phyloP scores from a whole-genome alignment of 257 asterid genomes.

The Fraxinus anomala region DNA sequence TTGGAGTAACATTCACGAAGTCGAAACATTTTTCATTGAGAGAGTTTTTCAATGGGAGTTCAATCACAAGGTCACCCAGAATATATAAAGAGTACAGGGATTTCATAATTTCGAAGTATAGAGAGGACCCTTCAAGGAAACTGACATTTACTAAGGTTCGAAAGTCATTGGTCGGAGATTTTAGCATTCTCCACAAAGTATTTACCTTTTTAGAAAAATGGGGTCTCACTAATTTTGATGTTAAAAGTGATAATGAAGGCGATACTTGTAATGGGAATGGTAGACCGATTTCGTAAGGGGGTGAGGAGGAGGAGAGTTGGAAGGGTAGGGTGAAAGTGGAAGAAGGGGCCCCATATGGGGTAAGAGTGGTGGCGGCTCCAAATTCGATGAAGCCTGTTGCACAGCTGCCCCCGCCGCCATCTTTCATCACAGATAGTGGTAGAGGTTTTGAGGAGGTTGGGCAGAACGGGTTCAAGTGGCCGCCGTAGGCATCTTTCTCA shows the following conservation, averaged over 20 bases:
- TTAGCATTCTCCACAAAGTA: conserved; percentile 74
- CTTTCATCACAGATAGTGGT: conserved; percentile 41
- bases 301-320: conserved; percentile 52
- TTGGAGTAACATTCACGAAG: conserved; percentile 80
- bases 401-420: conserved; percentile 47
- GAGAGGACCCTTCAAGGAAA: conserved; percentile 68
- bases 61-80: conserved; percentile 74
- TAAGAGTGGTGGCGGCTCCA: conserved; percentile 85
- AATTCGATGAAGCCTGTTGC: conserved; percentile 68
- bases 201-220: conserved; percentile 85
- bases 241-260: conserved; percentile 6
- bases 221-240: conserved; percentile 81
- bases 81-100: conserved; percentile 87
- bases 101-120: conserved; percentile 72
- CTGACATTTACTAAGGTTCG: conserved; percentile 76
- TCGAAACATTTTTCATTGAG: conserved; percentile 68
- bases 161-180: conserved; percentile 84
- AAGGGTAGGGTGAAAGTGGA: conserved; percentile 77
- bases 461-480: conserved; percentile 59
- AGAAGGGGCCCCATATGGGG: conserved; percentile 94
- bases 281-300: conserved; percentile 25
- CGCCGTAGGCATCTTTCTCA: conserved; percentile 71
- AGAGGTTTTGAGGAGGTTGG: conserved; percentile 49
- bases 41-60: conserved; percentile 78
- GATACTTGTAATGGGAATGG: conserved; percentile 19